Evolutionary conservation across 257 asterid genomes (phyloP).

Genomic region (Agastache rugosa): DNA sequence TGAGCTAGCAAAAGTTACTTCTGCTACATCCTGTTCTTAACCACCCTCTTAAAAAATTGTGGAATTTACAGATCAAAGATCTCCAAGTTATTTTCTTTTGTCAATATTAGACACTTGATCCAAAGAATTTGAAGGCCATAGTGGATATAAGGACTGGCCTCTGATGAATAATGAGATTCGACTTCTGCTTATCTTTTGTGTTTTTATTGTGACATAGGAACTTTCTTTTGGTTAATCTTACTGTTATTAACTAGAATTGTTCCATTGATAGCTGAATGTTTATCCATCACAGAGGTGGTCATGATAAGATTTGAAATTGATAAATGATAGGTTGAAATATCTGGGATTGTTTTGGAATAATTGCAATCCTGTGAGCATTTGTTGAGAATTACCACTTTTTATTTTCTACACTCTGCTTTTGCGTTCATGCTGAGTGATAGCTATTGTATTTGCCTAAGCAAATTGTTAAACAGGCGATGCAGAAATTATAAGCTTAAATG

Average conservation of each 20-base stretch:
- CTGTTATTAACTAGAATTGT: background rate
- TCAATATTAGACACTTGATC: background rate
- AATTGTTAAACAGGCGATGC: slow-evolving; percentile 1
- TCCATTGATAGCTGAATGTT: background rate
- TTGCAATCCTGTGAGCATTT: background rate
- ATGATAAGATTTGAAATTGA: background rate
- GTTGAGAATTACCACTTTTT: background rate
- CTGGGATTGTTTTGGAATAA: background rate
- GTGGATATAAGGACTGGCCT: slow-evolving; percentile 2
- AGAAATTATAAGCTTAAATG: background rate
- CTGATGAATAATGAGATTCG: background rate
- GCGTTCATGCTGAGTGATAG: background rate
- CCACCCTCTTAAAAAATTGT: background rate
- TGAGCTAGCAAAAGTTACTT: background rate
- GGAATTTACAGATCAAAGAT: background rate
- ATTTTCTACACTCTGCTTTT: background rate
- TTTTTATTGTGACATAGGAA: background rate
- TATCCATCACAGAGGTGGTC: background rate
- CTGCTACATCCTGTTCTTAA: background rate
- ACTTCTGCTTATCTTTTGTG: background rate
- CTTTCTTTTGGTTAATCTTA: background rate
- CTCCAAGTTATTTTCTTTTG: background rate
- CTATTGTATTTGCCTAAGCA: slow-evolving; percentile 8
- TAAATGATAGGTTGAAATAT: slow-evolving; percentile 13
- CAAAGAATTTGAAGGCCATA: background rate